These are phyloP conservation scores for Cubamyces sp. DNA, from an alignment of 768 basidiomycete species.

Conservation along the genomic window DNA sequence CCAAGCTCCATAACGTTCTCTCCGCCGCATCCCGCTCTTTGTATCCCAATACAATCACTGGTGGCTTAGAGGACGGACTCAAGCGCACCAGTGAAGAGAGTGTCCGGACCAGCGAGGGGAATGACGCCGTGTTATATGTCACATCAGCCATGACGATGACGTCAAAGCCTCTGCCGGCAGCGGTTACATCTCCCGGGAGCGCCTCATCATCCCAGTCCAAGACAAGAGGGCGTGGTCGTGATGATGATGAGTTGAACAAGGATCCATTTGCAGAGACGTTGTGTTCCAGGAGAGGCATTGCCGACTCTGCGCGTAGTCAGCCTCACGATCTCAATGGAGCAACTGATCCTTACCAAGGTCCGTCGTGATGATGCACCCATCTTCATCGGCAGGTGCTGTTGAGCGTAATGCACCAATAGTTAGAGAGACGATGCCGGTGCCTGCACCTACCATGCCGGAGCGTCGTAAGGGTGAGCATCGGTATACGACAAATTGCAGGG, in stretches of 20 bases:
- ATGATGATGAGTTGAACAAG: slow-evolving; percentile 37
- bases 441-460: slow-evolving; percentile 58
- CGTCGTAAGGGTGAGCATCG: neutral
- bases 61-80: slow-evolving; percentile 31
- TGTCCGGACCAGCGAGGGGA: slow-evolving; percentile 76
- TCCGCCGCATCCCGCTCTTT: slow-evolving; percentile 85
- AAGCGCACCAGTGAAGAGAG: slow-evolving; percentile 51
- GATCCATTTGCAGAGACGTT: slow-evolving; percentile 59
- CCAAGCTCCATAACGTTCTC: slow-evolving; percentile 72
- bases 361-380: slow-evolving; percentile 53
- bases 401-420: slow-evolving; percentile 62
- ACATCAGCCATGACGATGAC: slow-evolving; percentile 91
- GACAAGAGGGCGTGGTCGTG: slow-evolving; percentile 38
- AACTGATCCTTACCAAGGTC: slow-evolving; percentile 64
- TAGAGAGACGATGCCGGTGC: slow-evolving; percentile 82
- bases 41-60: slow-evolving; percentile 74
- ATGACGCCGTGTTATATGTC: slow-evolving; percentile 88
- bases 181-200: slow-evolving; percentile 50
- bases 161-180: slow-evolving; percentile 50
- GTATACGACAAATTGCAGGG: neutral
- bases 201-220: slow-evolving; percentile 79
- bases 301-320: slow-evolving; percentile 58
- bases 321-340: neutral
- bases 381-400: slow-evolving; percentile 24
- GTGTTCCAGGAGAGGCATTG: slow-evolving; percentile 75